Base-by-base conservation (phyloP, 2,329 filamentous ascomycete genomes). In the Purpureocillium lavendulum region DNA sequence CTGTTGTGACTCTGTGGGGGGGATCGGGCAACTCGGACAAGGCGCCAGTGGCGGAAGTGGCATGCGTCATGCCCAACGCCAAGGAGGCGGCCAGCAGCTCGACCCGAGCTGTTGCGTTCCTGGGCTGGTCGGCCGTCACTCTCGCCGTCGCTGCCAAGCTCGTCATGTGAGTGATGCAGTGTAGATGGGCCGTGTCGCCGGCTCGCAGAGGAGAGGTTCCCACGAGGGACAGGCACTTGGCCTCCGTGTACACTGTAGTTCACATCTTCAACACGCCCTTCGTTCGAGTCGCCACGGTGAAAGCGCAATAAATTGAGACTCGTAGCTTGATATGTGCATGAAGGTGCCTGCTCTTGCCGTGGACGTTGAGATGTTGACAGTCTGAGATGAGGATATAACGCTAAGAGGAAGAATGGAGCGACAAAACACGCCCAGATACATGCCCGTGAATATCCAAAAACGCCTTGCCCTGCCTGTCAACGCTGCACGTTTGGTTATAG, bases 1-100 rank as follows among this genome's bases (percentile, higher is more conserved):
- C 37, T 15, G 40, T 45, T 30, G 6, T 42, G 14, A 42, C 33
- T 16, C 30, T 45, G 24, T 45, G 32, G 32, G 38, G 38, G 3
- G 26, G 31, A 8, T 40, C 38, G 2, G 28, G 38, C 24, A 28
- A 35, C 15, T n/a, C 38, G 13, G 33, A 29, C 4, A 30, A 34
- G 38, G 17, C 14, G n/a, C 32, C 14, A 3, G 14, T 15, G 11
- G 26, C 15, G 10, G 28, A 34, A n/a, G 6, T 14, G 3, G 32
- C 32, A 15, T 40, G 38, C 26, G 38, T 40, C 17, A 40, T 40
- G 38, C 38, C 38, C 32, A 24, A 30, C 14, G 32, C 38, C 24
- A 8, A 24, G 26, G 10, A n/a, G 2, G 32, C 14, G 7, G n/a
- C 32, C 9, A 15, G 3, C 10, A 16, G 32, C 15, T 31, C 38